These are phyloP conservation scores for Dentipellis fragilis DNA, from an alignment of 768 basidiomycete genomes.

Conservation along the genomic window DNA sequence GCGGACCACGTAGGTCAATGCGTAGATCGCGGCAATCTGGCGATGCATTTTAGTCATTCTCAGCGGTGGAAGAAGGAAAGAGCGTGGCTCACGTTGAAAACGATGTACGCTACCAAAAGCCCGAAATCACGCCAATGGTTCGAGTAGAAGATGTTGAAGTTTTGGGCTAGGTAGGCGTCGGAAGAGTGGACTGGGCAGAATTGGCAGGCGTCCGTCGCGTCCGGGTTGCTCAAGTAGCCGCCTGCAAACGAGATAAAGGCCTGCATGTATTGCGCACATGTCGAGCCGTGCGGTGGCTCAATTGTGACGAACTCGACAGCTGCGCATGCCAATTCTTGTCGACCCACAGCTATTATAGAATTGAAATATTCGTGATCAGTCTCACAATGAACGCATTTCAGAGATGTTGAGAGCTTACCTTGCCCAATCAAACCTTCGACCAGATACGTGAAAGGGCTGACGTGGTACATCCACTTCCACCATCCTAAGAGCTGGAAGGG, in stretches of 20 bases:
- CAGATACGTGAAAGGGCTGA: conserved; percentile 27
- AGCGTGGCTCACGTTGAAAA: conserved; percentile 31
- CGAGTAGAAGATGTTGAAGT: conserved; percentile 54
- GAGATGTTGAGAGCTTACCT: conserved; percentile 25
- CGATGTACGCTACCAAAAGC: conserved; percentile 31
- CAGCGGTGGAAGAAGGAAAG: neutral
- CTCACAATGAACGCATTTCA: neutral
- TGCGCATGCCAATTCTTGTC: conserved; percentile 42
- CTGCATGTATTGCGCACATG: conserved; percentile 36
- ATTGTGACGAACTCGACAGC: conserved; percentile 50
- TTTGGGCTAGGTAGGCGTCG: conserved; percentile 42
- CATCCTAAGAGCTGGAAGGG: conserved; percentile 32
- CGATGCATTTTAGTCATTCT: neutral
- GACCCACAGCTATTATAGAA: conserved; percentile 35
- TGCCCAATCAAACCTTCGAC: conserved; percentile 31
- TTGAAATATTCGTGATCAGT: neutral
- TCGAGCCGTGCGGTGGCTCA: conserved; percentile 31
- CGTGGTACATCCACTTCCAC: conserved; percentile 34
- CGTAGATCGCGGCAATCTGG: neutral
- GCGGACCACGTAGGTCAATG: neutral
- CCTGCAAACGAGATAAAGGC: conserved; percentile 31
- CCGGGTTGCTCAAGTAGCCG: conserved; percentile 38
- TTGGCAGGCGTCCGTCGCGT: conserved; percentile 29
- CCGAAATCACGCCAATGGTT: conserved; percentile 40
- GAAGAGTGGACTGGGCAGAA: conserved; percentile 50